Conservation (phyloP, 257 asterid species). For the Jasminum sambac region DNA sequence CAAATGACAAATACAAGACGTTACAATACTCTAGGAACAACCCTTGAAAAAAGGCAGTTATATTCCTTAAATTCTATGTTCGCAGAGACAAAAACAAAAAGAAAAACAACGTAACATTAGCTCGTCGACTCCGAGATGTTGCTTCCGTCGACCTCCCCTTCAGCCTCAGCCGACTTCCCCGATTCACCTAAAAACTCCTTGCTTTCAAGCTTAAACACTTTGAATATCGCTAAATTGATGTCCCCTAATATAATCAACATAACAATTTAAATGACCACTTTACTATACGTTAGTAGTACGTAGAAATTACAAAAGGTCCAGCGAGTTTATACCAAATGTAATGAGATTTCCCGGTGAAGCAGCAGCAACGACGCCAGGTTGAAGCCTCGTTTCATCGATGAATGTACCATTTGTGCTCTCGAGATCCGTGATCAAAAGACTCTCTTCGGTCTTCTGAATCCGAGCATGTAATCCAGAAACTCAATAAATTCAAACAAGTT, state of each 20-base stretch:
- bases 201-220: slow-evolving; percentile 53
- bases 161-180: slow-evolving; percentile 30
- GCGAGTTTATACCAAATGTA: slow-evolving; percentile 56
- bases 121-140: slow-evolving; percentile 19
- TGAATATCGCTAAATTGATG: slow-evolving; percentile 69
- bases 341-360: slow-evolving; percentile 76
- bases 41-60: not conserved
- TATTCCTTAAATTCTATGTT: not conserved
- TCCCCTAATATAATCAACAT: slow-evolving; percentile 50
- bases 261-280: not conserved
- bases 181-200: slow-evolving; percentile 33
- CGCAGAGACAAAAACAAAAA: not conserved
- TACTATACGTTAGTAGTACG: not conserved
- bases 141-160: slow-evolving; percentile 24
- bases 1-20: not conserved
- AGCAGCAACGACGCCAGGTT: slow-evolving; percentile 64
- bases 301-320: not conserved
- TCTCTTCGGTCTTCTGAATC: slow-evolving; percentile 63
- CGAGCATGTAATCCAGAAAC: slow-evolving; percentile 82
- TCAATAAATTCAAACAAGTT: slow-evolving; percentile 28
- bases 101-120: slow-evolving; percentile 20
- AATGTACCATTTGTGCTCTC: slow-evolving; percentile 95
- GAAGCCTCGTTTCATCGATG: slow-evolving; percentile 65
- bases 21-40: not conserved
- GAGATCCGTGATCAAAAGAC: slow-evolving; percentile 71